Base-by-base conservation (phyloP, 1,139 yeast species). In the Kluyveromyces marxianus region DNA sequence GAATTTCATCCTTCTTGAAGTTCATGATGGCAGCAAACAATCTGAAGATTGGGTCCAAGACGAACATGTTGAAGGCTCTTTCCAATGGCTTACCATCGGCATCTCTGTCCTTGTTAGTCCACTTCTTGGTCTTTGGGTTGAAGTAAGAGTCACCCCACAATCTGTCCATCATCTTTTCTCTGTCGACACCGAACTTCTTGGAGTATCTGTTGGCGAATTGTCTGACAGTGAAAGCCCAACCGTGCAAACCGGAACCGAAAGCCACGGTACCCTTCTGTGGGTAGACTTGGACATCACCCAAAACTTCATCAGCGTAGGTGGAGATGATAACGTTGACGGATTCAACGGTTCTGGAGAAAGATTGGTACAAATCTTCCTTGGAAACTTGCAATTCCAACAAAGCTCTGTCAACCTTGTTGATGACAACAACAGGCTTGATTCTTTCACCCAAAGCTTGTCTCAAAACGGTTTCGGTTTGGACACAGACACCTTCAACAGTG, bases 221-320 rank as follows among this genome's bases (percentile, higher is more conserved):
- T 77, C 98, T 89, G 70, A 92, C 84, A 67, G 98, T 92, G 92
- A 92, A 92, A 72, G 97, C 97, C 98, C 98, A 92, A 76, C 98
- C 98, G 83, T 92, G 98, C 70, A 92, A 81, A 84, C 97, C 98
- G 74, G 98, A 92, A 79, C 96, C 97, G 76, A 92, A 92, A 61
- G 98, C 98, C 70, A 92, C 97, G 74, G 97, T 92, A 79, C 98
- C 98, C 72, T 76, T 76, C 73, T 92, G 95, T 75, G 98, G 98
- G 95, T 83, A 90, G 62, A 92, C 98, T 81, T 90, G 97, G 68
- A 80, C 83, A 69, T 92, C 98, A 79, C 97, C 98, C 59, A 90
- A 75, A 56, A 80, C 74, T 75, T 80, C 78, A 73, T 92, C 98
- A 68, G 82, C 77, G 77, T 92, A 92, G 67, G 97, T 92, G 59